These are phyloP conservation scores for Microsporum audouinii DNA, from an alignment of 2,329 filamentous ascomycete genomes.

Conservation along the genomic window DNA sequence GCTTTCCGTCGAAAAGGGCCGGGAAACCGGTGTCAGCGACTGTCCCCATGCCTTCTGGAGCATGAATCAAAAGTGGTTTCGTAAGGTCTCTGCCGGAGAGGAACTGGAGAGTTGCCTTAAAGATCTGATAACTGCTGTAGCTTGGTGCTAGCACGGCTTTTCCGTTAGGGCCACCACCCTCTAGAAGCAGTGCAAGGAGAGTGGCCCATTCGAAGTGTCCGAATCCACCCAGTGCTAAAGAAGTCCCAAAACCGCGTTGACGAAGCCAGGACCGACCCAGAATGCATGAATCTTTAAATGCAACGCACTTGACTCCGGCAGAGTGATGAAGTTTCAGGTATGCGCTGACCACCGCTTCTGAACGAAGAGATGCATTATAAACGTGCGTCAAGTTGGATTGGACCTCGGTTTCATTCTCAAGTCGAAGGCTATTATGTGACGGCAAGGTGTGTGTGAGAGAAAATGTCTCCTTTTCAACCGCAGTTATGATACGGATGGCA, in stretches of 20 bases:
- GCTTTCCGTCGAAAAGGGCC: slow-evolving; percentile 63
- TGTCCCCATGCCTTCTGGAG: slow-evolving; percentile 17
- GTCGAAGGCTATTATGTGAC: slow-evolving; percentile 57
- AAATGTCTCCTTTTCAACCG: slow-evolving; percentile 58
- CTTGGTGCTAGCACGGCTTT: slow-evolving; percentile 62
- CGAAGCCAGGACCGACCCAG: slow-evolving; percentile 81
- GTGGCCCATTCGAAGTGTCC: slow-evolving; percentile 84
- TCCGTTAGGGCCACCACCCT: slow-evolving; percentile 62
- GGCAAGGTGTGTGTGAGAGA: slow-evolving; percentile 59
- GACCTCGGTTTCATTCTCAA: slow-evolving; percentile 34
- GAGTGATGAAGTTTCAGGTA: slow-evolving; percentile 67
- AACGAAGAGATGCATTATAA: slow-evolving; percentile 77
- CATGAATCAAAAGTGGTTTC: slow-evolving; percentile 47
- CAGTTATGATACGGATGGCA: slow-evolving; percentile 65
- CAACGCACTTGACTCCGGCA: slow-evolving; percentile 56
- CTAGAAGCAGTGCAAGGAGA: slow-evolving; percentile 68
- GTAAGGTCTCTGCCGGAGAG: slow-evolving; percentile 63
- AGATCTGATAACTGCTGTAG: slow-evolving; percentile 83
- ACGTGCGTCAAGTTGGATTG: slow-evolving; percentile 49
- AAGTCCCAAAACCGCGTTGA: slow-evolving; percentile 67
- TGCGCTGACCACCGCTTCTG: slow-evolving; percentile 59
- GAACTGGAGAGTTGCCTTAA: slow-evolving; percentile 89
- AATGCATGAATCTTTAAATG: slow-evolving; percentile 72
- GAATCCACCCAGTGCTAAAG: slow-evolving; percentile 67
- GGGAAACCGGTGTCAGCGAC: slow-evolving; percentile 43